Base-by-base conservation (phyloP, 306 rosid genomes). In the Dalbergia cultrata region DNA sequence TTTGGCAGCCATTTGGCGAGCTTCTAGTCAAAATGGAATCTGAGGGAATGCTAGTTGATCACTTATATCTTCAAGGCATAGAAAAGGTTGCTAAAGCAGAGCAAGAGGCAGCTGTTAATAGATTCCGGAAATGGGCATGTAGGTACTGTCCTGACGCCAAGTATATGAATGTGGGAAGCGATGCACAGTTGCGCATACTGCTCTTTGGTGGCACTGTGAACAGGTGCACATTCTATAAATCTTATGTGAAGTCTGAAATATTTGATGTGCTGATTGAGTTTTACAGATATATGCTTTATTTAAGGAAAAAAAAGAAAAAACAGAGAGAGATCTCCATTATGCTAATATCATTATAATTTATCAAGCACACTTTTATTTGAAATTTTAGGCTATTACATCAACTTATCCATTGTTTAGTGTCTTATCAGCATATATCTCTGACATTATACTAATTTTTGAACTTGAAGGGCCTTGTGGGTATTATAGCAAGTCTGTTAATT, bases 101-200 rank as follows among this genome's bases (percentile, higher is more conserved):
- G 87, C 94, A 93, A 82, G 90, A 80, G 87, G 81, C 87, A 67
- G 97, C 98, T 77, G 91, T 26, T 67, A 92, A 83, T 81, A 89
- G 94, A 86, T 95, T 95, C 73, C 93, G 93, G 66, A 90, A 89
- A 58, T 95, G 99, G 99, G 99, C 98, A 31, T 88, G 90, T 49
- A 87, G 65, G 84, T 90, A 90, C 76, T 95, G 98, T 74, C 77
- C 97, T 19, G 97, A 92, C 85, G 98, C 98, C 81, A 93, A 87
- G 81, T 80, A 90, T 83, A 95, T 95, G 99, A 95, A 95, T 52
- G 96, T 95, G 78, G 97, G 99, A 84, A 95, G 99, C 56, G 99
- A 95, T 89, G 84, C 88, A 58, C 99, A 95, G 80, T 76, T 95
- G 81, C 98, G 99, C 9, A 80, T 80, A 81, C 94, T 95, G 53